Conservation (phyloP, 352 stramenopile species). For the Pythium vanterpoolii region DNA sequence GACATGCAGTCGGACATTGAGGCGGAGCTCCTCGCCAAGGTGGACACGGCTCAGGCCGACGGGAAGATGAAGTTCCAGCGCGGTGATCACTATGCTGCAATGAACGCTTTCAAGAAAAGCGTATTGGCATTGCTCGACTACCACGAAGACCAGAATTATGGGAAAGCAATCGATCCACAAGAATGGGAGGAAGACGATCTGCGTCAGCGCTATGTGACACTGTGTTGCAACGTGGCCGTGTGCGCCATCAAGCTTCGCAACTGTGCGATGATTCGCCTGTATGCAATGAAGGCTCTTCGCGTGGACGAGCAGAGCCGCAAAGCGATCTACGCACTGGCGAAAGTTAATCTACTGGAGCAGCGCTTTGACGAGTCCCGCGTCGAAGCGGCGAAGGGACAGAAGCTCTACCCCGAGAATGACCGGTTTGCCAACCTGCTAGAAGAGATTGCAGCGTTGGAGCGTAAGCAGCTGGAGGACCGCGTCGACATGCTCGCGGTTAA, state of each 20-base stretch:
- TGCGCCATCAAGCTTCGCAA: slow-evolving; percentile 72
- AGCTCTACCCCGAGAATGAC: slow-evolving; percentile 38
- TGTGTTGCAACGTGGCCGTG: slow-evolving; percentile 76
- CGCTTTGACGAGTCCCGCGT: slow-evolving; percentile 43
- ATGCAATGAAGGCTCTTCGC: slow-evolving; percentile 49
- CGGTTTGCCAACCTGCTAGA: slow-evolving; percentile 44
- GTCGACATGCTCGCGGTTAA: slow-evolving; percentile 33
- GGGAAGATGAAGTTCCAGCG: slow-evolving; percentile 66
- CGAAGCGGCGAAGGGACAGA: slow-evolving; percentile 36
- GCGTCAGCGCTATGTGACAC: slow-evolving; percentile 43
- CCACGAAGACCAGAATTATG: slow-evolving; percentile 50
- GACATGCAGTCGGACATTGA: slow-evolving; percentile 3
- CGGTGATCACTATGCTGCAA: slow-evolving; percentile 58
- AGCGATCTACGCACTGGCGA: slow-evolving; percentile 67
- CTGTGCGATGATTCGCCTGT: slow-evolving; percentile 48
- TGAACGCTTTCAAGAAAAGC: slow-evolving; percentile 64
- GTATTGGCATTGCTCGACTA: slow-evolving; percentile 36
- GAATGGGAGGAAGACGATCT: slow-evolving; percentile 47
- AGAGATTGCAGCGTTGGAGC: slow-evolving; percentile 40
- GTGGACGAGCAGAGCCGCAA: slow-evolving; percentile 49
- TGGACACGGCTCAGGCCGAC: slow-evolving; percentile 47
- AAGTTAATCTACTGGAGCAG: slow-evolving; percentile 62
- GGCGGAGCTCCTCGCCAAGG: slow-evolving; percentile 30
- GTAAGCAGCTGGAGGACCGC: slow-evolving; percentile 27
- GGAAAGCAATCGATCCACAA: slow-evolving; percentile 22